Conservation (phyloP, 2,329 filamentous ascomycete genomes). For the Penicillium thymicola region DNA sequence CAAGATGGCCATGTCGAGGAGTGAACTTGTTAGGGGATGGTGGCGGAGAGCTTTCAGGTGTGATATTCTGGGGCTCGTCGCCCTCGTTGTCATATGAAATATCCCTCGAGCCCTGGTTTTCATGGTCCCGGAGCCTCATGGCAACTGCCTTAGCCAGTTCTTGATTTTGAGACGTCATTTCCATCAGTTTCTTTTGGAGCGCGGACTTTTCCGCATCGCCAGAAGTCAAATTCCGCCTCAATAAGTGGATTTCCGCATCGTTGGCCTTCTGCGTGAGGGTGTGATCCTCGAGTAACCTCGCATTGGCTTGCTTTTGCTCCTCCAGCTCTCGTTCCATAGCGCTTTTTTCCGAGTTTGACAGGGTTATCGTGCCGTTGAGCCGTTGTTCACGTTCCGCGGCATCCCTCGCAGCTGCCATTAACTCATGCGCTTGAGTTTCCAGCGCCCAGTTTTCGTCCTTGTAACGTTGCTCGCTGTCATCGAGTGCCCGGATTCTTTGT, state of each 20-base stretch:
- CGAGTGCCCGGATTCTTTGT: constrained; percentile 75
- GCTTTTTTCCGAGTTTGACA: constrained; percentile 71
- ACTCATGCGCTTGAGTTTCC: constrained; percentile 86
- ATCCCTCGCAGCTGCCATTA: constrained; percentile 70
- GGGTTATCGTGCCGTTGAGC: constrained; percentile 68
- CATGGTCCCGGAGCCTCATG: constrained; percentile 64
- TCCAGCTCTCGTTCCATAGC: constrained; percentile 81
- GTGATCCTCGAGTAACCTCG: constrained; percentile 79
- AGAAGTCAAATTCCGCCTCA: constrained; percentile 74
- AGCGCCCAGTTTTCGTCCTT: constrained; percentile 99
- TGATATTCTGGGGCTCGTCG: constrained; percentile 65
- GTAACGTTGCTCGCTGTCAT: constrained; percentile 92
- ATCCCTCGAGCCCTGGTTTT: constrained; percentile 60
- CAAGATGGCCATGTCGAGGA: constrained; percentile 84
- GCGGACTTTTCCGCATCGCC: constrained; percentile 75
- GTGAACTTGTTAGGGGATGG: constrained; percentile 88
- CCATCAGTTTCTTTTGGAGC: constrained; percentile 81
- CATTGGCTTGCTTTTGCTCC: constrained; percentile 75
- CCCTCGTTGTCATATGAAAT: constrained; percentile 62
- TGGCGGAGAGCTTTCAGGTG: constrained; percentile 86
- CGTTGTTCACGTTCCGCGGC: constrained; percentile 79
- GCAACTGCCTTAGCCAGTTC: constrained; percentile 84
- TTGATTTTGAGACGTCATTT: constrained; percentile 82
- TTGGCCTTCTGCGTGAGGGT: constrained; percentile 73
- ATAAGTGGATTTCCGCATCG: constrained; percentile 80